Evolutionary conservation across 2,329 filamentous ascomycete genomes (phyloP).

Genomic region (Paecilomyces niveus): DNA sequence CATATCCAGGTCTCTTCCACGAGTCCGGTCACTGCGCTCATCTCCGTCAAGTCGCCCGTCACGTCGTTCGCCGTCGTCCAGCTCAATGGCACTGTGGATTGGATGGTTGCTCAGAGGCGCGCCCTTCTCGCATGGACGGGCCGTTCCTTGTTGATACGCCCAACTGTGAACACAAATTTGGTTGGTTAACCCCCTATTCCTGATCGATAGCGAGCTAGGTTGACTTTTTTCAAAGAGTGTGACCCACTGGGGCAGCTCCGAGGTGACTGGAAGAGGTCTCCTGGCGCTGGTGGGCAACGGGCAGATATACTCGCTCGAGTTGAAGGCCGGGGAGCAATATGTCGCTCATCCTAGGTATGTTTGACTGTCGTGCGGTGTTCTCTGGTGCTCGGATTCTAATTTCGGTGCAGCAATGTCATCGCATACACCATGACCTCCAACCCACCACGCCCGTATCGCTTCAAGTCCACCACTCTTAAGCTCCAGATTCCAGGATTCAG

Average conservation of each 20-base stretch:
- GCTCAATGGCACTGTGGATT: conserved; percentile 89
- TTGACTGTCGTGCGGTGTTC: not conserved
- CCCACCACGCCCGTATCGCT: conserved; percentile 75
- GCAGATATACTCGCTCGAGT: conserved; percentile 77
- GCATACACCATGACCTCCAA: conserved; percentile 75
- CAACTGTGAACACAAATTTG: conserved; percentile 66
- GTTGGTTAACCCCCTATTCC: conserved; percentile 30
- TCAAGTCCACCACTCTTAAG: conserved; percentile 67
- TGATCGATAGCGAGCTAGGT: conserved; percentile 11
- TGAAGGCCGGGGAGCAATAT: conserved; percentile 80
- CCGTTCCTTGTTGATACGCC: conserved; percentile 69
- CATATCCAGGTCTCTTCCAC: conserved; percentile 65
- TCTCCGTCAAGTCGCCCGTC: conserved; percentile 77
- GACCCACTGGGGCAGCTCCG: conserved; percentile 85
- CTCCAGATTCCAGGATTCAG: conserved; percentile 70
- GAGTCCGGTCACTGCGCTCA: conserved; percentile 77
- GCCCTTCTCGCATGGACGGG: conserved; percentile 96
- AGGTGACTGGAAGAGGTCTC: conserved; percentile 79
- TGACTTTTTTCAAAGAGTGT: conserved; percentile 50
- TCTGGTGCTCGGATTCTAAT: conserved; percentile 1
- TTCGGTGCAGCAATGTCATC: conserved; percentile 63
- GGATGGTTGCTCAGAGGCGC: conserved; percentile 83
- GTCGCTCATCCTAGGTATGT: conserved; percentile 69
- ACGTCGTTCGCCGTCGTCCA: conserved; percentile 84
- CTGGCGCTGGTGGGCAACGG: conserved; percentile 78